Evolutionary conservation across 179 eudicot species (phyloP), one percentile per base, ranked within the genome.

Genomic region (Beta macrorhiza): DNA sequence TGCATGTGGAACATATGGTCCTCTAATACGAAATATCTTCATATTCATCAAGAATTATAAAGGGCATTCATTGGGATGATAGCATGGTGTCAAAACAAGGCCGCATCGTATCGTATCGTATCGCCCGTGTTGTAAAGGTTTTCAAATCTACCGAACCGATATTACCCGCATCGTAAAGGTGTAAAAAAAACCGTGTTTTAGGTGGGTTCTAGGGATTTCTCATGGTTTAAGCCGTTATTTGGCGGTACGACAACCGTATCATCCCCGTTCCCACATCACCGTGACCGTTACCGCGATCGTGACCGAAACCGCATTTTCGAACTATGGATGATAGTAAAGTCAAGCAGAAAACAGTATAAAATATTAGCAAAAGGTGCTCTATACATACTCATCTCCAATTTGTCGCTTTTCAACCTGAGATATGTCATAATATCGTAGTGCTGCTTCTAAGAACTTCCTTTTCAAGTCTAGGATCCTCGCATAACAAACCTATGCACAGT

Each of bases 391-490:
- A 47, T 96, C 99, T 84, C 97, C 98, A 45, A 96, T 96, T 87
- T 94, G 91, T 49, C 97, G 88, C 89, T 96, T 87, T 88, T 96
- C 93, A 85, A 96, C 94, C 84, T 96, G 98, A 44, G 99, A 94
- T 79, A 96, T 96, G 87, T 88, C 97, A 82, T 96, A 96, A 88
- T 96, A 96, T 42, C 99, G 97, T n/a, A 94, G 83, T 29, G 99
- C 99, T 82, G 99, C 99, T 92, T 96, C 99, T 87, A 96, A 75
- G 81, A 96, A 96, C 86, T 94, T 96, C 88, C 98, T 90, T 86
- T 96, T 96, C 83, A 96, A 85, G 89, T 96, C 99, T 22, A 96
- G 80, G 73, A 96, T 90, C 80, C 99, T 90, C 63, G 99, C 98
- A 85, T 96, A 94, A 82, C 98, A 96, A 75, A 92, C 96, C 98